phyloP scores from a whole-genome alignment of 78 protist species.

The Dictyostelium citrinum region DNA sequence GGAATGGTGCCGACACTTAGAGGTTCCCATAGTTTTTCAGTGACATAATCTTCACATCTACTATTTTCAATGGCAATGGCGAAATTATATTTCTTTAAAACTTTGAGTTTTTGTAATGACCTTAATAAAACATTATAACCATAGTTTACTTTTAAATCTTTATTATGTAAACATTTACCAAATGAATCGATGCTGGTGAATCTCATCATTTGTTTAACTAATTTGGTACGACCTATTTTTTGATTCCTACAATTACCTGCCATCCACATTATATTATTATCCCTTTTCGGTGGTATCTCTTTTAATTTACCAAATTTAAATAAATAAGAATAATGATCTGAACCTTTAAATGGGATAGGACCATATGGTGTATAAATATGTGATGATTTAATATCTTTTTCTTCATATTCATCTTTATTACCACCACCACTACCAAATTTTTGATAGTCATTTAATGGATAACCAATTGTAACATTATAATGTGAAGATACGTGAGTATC shows the following conservation, averaged over 20 bases:
- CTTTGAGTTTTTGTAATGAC: neutral
- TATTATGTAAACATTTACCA: neutral
- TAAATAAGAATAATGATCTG: neutral
- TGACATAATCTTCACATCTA: neutral
- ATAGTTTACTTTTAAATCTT: neutral
- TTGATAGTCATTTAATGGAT: neutral
- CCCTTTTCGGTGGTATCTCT: neutral
- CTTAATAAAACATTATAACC: neutral
- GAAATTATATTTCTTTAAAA: neutral
- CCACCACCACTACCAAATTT: neutral
- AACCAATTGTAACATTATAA: neutral
- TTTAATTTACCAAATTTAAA: neutral
- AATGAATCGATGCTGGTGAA: neutral
- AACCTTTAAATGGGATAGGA: neutral
- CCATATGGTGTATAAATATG: conserved; percentile 9
- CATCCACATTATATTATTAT: neutral
- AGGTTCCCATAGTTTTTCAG: conserved; percentile 26
- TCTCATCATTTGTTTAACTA: neutral
- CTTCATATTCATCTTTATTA: neutral
- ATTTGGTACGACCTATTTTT: neutral
- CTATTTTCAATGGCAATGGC: neutral
- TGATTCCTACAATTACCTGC: neutral
- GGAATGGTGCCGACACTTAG: neutral
- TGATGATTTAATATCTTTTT: neutral
- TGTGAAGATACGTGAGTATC: neutral